Percentiles rank a stretch among this genome's conserved stretches.
Conservation (phyloP, 1,284 basidiomycete species). For the Puccinia brachypodii region DNA sequence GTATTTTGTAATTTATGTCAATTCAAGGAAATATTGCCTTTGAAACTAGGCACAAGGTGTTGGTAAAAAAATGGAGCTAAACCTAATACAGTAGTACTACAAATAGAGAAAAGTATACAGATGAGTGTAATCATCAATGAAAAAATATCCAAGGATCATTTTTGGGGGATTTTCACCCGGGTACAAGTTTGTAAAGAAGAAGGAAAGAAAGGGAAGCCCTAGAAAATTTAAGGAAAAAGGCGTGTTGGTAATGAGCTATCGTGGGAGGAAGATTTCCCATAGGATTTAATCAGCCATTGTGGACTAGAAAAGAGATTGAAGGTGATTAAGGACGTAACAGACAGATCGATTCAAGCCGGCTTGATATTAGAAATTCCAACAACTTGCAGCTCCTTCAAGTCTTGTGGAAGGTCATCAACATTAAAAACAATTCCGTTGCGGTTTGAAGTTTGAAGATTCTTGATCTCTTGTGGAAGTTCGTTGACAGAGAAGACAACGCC, state of each 20-base stretch:
- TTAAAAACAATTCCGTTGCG: neutral
- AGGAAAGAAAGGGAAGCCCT: neutral
- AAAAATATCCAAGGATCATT: neutral
- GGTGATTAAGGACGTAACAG: neutral
- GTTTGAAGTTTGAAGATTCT: neutral
- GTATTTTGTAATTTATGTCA: too few relatives aligned
- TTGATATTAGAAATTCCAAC: neutral
- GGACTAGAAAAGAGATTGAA: neutral
- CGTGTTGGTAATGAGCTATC: neutral
- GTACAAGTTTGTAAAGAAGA: neutral
- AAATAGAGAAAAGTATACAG: neutral
- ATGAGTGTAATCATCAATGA: too few relatives aligned
- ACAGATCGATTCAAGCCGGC: neutral
- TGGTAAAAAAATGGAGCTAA: neutral
- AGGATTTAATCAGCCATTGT: neutral
- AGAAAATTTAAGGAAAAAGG: neutral
- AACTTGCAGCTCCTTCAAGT: neutral
- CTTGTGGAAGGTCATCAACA: neutral
- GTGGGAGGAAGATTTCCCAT: neutral
- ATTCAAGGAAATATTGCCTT: too few relatives aligned
- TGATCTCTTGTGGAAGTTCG: neutral
- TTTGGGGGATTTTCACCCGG: neutral
- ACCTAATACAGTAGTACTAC: neutral
- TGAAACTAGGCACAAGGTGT: neutral
- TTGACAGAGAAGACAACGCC: neutral